Base-by-base conservation (phyloP, 768 basidiomycete genomes). In the Termitomyces sp. region DNA sequence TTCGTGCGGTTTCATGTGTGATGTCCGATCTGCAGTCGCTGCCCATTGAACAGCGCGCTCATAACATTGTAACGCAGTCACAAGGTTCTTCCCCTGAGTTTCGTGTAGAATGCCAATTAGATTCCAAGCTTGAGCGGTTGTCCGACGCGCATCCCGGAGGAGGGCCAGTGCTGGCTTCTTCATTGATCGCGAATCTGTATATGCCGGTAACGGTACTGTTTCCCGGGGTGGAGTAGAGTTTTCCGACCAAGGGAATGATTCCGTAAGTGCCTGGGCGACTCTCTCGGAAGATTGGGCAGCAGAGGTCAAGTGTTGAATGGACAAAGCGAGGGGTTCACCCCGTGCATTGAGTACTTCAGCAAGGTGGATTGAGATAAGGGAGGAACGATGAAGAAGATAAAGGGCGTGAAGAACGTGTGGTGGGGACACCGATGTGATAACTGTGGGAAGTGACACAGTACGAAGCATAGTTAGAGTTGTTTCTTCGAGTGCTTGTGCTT, bases 61-160 rank as follows among this genome's bases (percentile, higher is more conserved):
- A 63, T 86, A 91, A 66, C 83, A 89, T 43, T 77, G 73, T 7
- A 88, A 65, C 8, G 86, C 85, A 34, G 58, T 62, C 43, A 59
- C 62, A n/a, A 70, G 69, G 46, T 71, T 61, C 59, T 68, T 60
- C 7, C 73, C 69, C 67, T 76, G 59, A 32, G 61, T 43, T 63
- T 89, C 86, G n/a, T 76, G 74, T 8, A 91, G 70, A 40, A 89
- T 71, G 12, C 89, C 89, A 67, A 85, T 74, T 58, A 91, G 71
- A 64, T 82, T 86, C 87, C 88, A 91, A 5, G 88, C 82, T 68
- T 89, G 85, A 0, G 85, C 84, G 16, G 88, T 84, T 27, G 86
- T 82, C 44, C 86, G 75, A 16, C 85, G 79, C 17, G 89, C 79
- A 65, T 91, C 87, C 28, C 85, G 82, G 52, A 91, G 75, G 16